Conservation (phyloP, 805 yeast genomes). For the Vanderwaltozyma tropicalis region DNA sequence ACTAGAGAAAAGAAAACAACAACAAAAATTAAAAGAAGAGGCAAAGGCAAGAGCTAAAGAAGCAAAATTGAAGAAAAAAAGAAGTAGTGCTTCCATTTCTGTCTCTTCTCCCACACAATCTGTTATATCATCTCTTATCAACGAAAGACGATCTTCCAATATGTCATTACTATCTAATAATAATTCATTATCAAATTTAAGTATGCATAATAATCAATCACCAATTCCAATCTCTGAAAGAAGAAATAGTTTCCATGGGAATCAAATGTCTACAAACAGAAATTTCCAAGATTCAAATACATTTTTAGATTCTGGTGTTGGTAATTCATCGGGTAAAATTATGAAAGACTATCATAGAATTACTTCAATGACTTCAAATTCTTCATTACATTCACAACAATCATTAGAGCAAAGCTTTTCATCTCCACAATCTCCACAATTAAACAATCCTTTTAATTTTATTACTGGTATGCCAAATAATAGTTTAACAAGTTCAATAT, state of each 20-base stretch:
- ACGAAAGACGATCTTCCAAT: constrained; percentile 1
- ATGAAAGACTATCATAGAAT: constrained; percentile 24
- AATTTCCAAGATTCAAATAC: constrained; percentile 7
- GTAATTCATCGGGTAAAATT: constrained; percentile 15
- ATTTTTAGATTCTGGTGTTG: constrained; percentile 15
- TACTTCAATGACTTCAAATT: constrained; percentile 23
- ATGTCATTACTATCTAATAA: background rate
- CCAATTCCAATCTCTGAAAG: constrained; percentile 1
- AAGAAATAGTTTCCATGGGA: background rate
- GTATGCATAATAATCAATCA: background rate
- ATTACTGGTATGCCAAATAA: constrained; percentile 4
- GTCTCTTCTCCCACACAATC: too few relatives aligned
- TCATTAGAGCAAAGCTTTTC: constrained; percentile 23
- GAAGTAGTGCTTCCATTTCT: too few relatives aligned
- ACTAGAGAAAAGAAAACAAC: constrained; percentile 33
- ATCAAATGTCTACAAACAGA: background rate
- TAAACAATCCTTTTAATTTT: constrained; percentile 9
- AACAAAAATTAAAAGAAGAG: constrained; percentile 26
- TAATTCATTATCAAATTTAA: background rate
- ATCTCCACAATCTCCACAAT: constrained; percentile 23
- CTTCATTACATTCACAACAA: constrained; percentile 25
- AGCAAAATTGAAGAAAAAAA: constrained; percentile 20
- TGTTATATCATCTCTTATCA: too few relatives aligned
- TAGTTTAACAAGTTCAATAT: constrained; percentile 4
- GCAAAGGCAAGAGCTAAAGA: constrained; percentile 22